Evolutionary conservation across 495 filamentous ascomycete species (phyloP).

Genomic region (Trichoderma virens): DNA sequence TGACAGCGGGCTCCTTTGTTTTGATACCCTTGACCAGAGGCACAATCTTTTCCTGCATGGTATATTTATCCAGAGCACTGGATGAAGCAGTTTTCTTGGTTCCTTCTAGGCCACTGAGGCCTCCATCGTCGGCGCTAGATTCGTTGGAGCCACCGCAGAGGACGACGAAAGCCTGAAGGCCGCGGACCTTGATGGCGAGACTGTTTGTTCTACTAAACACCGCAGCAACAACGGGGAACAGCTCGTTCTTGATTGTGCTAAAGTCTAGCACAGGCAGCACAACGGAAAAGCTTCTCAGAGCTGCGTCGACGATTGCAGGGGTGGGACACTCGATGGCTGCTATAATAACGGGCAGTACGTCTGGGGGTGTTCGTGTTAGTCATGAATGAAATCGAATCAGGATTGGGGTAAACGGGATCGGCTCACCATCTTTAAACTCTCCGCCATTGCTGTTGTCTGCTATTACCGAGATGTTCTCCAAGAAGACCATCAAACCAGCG

Average conservation of each 20-base stretch:
- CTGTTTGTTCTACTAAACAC: conserved; percentile 91
- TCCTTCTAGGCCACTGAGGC: conserved; percentile 56
- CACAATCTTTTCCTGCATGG: conserved; percentile 92
- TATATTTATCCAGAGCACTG: conserved; percentile 85
- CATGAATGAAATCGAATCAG: background rate
- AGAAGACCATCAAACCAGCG: conserved; percentile 78
- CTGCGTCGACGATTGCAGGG: conserved; percentile 77
- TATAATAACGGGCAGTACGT: conserved; percentile 77
- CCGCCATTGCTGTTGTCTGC: conserved; percentile 75
- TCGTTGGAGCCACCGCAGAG: conserved; percentile 71
- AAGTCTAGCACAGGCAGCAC: conserved; percentile 84
- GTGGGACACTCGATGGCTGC: conserved; percentile 80
- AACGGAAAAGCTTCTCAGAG: conserved; percentile 62
- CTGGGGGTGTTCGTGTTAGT: conserved; percentile 34
- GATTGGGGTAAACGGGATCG: background rate
- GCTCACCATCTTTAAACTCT: conserved; percentile 86
- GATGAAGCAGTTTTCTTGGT: conserved; percentile 49
- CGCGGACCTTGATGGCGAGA: conserved; percentile 86
- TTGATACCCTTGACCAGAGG: conserved; percentile 89
- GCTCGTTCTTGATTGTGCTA: conserved; percentile 87
- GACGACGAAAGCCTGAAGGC: conserved; percentile 79
- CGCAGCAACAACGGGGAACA: conserved; percentile 81
- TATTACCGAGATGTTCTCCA: conserved; percentile 72
- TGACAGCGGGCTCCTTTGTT: conserved; percentile 93
- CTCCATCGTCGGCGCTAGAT: conserved; percentile 47